phyloP scores from a whole-genome alignment of 306 rosid genomes.

The Rosa multiflora region DNA sequence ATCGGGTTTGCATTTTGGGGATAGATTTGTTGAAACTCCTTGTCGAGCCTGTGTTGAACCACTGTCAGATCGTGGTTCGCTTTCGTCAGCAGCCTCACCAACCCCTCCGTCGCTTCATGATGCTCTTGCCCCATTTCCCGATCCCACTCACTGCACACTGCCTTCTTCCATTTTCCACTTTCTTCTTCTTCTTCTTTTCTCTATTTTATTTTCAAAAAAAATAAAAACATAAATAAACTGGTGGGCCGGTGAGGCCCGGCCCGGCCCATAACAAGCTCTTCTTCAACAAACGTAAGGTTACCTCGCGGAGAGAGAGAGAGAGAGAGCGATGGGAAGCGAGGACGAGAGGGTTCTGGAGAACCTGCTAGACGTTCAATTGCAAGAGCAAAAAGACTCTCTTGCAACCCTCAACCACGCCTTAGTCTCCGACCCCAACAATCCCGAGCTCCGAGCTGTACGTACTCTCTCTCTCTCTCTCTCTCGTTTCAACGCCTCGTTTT shows the following conservation, averaged over 20 bases:
- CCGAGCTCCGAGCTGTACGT: constrained; percentile 69
- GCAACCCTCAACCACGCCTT: constrained; percentile 65
- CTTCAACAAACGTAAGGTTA: background rate
- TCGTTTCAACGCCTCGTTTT: background rate
- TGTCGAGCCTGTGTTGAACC: constrained; percentile 66
- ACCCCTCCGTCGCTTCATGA: constrained; percentile 69
- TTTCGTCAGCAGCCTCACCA: constrained; percentile 63
- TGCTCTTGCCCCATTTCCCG: constrained; percentile 46
- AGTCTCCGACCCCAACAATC: constrained; percentile 58
- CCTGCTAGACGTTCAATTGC: constrained; percentile 79
- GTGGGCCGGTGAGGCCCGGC: background rate
- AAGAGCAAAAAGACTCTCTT: constrained; percentile 79
- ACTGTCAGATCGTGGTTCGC: constrained; percentile 73
- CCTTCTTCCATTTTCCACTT: no score
- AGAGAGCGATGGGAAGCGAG: constrained; percentile 58
- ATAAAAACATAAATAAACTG: background rate
- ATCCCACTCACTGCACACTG: no score
- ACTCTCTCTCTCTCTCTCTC: background rate
- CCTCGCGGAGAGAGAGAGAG: background rate
- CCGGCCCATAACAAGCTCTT: background rate
- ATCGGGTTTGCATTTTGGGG: constrained; percentile 85
- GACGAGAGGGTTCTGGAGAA: constrained; percentile 92
- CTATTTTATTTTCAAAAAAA: background rate
- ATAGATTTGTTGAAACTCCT: constrained; percentile 74
- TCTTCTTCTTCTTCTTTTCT: background rate